Evolutionary conservation across 495 filamentous ascomycete genomes (phyloP).

Genomic region (Aspergillus sparsus): DNA sequence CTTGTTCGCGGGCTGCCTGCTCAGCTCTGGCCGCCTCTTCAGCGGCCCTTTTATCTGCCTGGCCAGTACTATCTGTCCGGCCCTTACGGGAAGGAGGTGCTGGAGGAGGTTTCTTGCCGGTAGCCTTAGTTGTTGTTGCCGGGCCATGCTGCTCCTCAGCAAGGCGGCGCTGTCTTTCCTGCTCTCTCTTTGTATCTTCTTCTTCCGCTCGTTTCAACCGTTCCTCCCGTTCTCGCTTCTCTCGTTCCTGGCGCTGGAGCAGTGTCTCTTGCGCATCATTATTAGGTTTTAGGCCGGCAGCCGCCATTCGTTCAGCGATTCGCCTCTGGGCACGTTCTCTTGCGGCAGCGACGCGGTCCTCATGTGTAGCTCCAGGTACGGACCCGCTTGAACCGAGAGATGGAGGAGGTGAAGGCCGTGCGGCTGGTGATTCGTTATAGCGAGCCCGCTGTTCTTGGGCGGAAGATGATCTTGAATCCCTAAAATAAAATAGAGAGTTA

Average conservation of each 20-base stretch:
- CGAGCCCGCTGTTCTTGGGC: constrained; percentile 29
- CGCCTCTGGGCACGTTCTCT: constrained; percentile 95
- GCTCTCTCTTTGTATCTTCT: constrained; percentile 88
- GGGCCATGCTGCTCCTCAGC: constrained; percentile 77
- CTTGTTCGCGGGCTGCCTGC: constrained; percentile 57
- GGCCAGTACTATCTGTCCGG: constrained; percentile 61
- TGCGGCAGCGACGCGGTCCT: constrained; percentile 93
- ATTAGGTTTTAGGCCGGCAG: constrained; percentile 83
- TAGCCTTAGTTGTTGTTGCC: constrained; percentile 54
- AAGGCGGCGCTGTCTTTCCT: constrained; percentile 81
- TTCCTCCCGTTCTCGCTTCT: constrained; percentile 82
- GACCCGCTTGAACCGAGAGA: constrained; percentile 47
- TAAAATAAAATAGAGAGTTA: background rate
- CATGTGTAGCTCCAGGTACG: constrained; percentile 73
- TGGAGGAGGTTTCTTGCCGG: constrained; percentile 79
- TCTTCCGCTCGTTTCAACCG: constrained; percentile 87
- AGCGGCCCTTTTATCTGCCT: constrained; percentile 56
- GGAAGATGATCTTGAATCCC: constrained; percentile 31
- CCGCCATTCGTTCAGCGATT: constrained; percentile 96
- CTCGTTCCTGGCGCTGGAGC: constrained; percentile 82
- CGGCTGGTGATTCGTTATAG: constrained; percentile 29
- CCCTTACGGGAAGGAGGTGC: constrained; percentile 77
- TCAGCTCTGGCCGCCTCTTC: constrained; percentile 56
- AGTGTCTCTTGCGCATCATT: constrained; percentile 69
- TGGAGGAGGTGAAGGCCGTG: constrained; percentile 42